These are phyloP conservation scores for Pseudogymnoascus sp. DNA, from an alignment of 2,329 filamentous ascomycete species.

Conservation along the genomic window DNA sequence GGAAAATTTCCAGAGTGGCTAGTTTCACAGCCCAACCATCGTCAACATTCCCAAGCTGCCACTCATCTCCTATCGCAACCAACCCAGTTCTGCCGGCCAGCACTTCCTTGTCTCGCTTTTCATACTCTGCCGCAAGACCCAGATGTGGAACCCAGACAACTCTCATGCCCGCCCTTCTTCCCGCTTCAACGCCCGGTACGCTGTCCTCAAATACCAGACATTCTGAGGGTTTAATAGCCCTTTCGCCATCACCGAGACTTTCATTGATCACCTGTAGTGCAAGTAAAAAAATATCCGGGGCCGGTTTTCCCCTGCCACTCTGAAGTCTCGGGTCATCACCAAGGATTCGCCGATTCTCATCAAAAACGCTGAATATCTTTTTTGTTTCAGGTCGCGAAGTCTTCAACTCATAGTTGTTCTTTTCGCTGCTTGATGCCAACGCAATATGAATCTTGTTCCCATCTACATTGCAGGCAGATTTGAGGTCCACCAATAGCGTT, in stretches of 20 bases:
- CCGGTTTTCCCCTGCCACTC: conserved; percentile 77
- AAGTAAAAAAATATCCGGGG: conserved; percentile 88
- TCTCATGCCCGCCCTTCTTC: conserved; percentile 85
- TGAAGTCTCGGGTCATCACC: conserved; percentile 77
- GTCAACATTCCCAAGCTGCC: conserved; percentile 36
- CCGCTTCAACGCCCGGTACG: conserved; percentile 85
- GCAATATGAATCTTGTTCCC: conserved; percentile 50
- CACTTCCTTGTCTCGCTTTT: conserved; percentile 68
- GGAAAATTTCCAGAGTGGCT: conserved; percentile 31
- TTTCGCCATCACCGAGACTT: conserved; percentile 53
- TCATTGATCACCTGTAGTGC: conserved; percentile 79
- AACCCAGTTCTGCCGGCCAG: conserved; percentile 45
- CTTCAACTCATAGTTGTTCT: background rate
- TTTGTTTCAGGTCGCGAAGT: background rate
- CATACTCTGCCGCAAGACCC: conserved; percentile 65
- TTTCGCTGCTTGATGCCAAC: conserved; percentile 61
- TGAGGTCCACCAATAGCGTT: conserved; percentile 54
- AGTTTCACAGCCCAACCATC: conserved; percentile 34
- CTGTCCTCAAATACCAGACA: conserved; percentile 98
- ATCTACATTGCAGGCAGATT: conserved; percentile 13
- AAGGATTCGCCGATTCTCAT: conserved; percentile 60
- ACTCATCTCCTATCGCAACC: conserved; percentile 36
- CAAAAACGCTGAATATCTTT: conserved; percentile 57
- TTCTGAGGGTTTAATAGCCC: conserved; percentile 66
- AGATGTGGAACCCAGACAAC: conserved; percentile 88